Percentiles rank a stretch among this genome's conserved stretches.
These are phyloP conservation scores for Vigna radiata DNA, from an alignment of 306 rosid genomes.

Conservation along the genomic window DNA sequence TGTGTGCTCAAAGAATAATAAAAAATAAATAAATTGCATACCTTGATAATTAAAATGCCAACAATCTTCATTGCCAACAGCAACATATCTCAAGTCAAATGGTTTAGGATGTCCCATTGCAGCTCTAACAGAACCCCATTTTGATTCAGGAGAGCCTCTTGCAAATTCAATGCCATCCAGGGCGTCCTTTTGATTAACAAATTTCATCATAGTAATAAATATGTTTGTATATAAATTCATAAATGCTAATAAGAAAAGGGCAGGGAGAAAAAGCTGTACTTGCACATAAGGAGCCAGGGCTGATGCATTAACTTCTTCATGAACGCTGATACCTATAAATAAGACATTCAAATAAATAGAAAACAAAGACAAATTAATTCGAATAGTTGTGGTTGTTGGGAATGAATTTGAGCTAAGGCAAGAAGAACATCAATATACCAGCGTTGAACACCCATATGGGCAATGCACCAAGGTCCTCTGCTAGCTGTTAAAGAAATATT, in stretches of 20 bases:
- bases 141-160: conserved; percentile 69
- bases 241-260: not conserved
- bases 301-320: conserved; percentile 70
- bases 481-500: conserved; percentile 60
- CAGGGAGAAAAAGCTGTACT: conserved; percentile 45
- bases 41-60: conserved; percentile 72
- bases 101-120: conserved; percentile 86
- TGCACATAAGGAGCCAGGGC: conserved; percentile 76
- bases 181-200: conserved; percentile 65
- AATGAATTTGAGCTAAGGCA: not conserved
- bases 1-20: not conserved
- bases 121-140: conserved; percentile 87
- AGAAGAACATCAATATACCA: conserved; percentile 55
- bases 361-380: conserved; percentile 19
- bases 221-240: not conserved
- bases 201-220: conserved; percentile 12
- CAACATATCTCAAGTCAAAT: conserved; percentile 82
- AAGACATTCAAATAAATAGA: conserved; percentile 36
- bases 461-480: conserved; percentile 79
- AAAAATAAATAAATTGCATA: conserved; percentile 26
- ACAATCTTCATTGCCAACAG: conserved; percentile 94
- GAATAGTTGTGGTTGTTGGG: not conserved
- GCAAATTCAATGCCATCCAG: conserved; percentile 96
- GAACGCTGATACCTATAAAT: conserved; percentile 74
- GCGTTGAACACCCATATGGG: conserved; percentile 95